phyloP scores from a whole-genome alignment of 2,329 filamentous ascomycete genomes.

The Knoxdaviesia capensis region DNA sequence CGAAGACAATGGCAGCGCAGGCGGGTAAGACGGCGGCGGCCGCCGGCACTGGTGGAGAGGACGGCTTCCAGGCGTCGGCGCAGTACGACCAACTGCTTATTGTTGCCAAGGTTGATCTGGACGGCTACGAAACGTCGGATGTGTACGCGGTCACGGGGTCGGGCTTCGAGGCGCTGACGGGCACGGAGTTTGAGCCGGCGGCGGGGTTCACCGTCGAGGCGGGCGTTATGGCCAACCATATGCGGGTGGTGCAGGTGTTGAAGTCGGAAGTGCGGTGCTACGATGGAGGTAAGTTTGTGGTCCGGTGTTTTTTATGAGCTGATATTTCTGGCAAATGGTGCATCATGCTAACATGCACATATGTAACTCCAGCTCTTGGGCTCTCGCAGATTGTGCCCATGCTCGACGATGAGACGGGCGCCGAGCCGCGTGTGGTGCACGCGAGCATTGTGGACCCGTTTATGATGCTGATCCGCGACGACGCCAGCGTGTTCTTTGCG shows the following conservation, averaged over 20 bases:
- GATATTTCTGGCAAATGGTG: neutral
- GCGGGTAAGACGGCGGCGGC: conserved; percentile 27
- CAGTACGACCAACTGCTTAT: conserved; percentile 68
- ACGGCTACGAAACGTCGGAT: conserved; percentile 56
- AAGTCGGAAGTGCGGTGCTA: conserved; percentile 78
- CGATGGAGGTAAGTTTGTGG: conserved; percentile 49
- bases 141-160: conserved; percentile 58
- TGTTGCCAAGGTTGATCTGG: conserved; percentile 49
- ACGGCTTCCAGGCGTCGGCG: conserved; percentile 26
- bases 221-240: conserved; percentile 61
- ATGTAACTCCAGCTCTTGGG: conserved; percentile 44
- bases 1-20: conserved; percentile 29
- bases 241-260: conserved; percentile 70
- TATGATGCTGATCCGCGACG: conserved; percentile 63
- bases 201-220: conserved; percentile 76
- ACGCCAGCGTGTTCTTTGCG: conserved; percentile 60
- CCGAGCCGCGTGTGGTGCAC: conserved; percentile 56
- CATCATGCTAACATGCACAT: conserved; percentile 6
- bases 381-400: conserved; percentile 84
- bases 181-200: conserved; percentile 79
- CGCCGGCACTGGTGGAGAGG: conserved; percentile 27
- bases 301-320: conserved; percentile 2
- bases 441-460: conserved; percentile 79
- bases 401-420: conserved; percentile 74
- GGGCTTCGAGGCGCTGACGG: conserved; percentile 54